These are phyloP conservation scores for Kwoniella sp. DNA, from an alignment of 768 basidiomycete genomes.

Conservation along the genomic window DNA sequence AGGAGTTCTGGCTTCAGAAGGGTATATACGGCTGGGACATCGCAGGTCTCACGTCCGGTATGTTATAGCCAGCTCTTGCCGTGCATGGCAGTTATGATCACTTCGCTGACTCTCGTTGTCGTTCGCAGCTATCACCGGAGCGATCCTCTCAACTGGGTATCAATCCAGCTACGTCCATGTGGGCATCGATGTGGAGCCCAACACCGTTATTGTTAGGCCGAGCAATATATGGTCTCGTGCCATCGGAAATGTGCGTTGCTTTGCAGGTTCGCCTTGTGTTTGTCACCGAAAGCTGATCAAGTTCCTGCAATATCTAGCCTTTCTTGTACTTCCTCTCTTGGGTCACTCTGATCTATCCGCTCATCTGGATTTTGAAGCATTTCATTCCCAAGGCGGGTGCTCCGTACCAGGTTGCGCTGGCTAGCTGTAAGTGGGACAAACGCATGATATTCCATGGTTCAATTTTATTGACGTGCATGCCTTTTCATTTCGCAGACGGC, in stretches of 20 bases:
- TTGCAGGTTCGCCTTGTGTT: too few relatives aligned
- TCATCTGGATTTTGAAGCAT: conserved; percentile 75
- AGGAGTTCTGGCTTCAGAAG: conserved; percentile 77
- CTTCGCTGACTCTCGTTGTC: neutral
- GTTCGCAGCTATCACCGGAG: conserved; percentile 30
- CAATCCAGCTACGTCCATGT: conserved; percentile 58
- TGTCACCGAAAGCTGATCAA: neutral
- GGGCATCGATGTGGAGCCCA: conserved; percentile 60
- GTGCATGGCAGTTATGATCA: too few relatives aligned
- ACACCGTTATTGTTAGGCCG: conserved; percentile 68
- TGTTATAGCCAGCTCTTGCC: too few relatives aligned
- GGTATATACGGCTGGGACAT: conserved; percentile 68
- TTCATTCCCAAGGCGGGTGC: conserved; percentile 12
- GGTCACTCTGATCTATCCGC: conserved; percentile 72
- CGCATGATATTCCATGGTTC: neutral
- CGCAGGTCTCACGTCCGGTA: conserved; percentile 55
- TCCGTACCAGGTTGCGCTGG: conserved; percentile 21
- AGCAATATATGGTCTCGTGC: conserved; percentile 61
- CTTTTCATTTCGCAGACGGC: conserved; percentile 32
- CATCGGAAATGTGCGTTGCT: conserved; percentile 29
- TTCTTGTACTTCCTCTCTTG: conserved; percentile 73
- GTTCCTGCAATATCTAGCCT: conserved; percentile 42
- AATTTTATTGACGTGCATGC: conserved; percentile 3
- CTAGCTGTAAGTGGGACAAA: conserved; percentile 29
- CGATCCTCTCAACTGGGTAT: conserved; percentile 44